A percentile compares a stretch with the other conserved stretches of the same genome.
Conservation (phyloP, 495 filamentous ascomycete species). For the Penicillium argentinense region DNA sequence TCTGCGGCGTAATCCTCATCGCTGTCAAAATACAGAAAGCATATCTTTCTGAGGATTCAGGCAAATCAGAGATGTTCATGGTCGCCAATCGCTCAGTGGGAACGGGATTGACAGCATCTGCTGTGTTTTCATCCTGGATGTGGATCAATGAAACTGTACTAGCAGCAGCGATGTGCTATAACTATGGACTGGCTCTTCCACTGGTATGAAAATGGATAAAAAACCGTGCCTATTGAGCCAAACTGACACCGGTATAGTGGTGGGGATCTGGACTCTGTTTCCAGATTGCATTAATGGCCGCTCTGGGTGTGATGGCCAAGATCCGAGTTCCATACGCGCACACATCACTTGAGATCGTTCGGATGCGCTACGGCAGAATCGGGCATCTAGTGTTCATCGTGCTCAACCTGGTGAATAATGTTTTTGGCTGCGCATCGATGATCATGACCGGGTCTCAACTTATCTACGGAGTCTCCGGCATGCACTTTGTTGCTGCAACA, state of each 20-base stretch:
- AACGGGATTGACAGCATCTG: slow-evolving; percentile 49
- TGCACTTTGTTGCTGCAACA: slow-evolving; percentile 43
- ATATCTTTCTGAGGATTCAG: slow-evolving; percentile 46
- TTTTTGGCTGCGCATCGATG: slow-evolving; percentile 47
- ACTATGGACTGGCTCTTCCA: slow-evolving; percentile 36
- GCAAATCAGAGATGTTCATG: slow-evolving; percentile 54
- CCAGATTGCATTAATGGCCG: slow-evolving; percentile 43
- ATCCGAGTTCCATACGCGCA: slow-evolving; percentile 55
- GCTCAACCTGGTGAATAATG: slow-evolving; percentile 53
- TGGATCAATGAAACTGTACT: slow-evolving; percentile 49
- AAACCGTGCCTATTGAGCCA: too few species aligned
- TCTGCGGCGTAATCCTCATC: slow-evolving; percentile 42
- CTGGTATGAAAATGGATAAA: slow-evolving; percentile 36
- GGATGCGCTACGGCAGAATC: slow-evolving; percentile 51
- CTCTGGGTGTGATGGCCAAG: slow-evolving; percentile 40
- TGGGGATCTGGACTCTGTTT: slow-evolving; percentile 42
- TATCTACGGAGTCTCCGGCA: slow-evolving; percentile 39
- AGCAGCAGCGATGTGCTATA: slow-evolving; percentile 39
- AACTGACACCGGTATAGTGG: slow-evolving; percentile 21
- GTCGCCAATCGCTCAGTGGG: slow-evolving; percentile 49
- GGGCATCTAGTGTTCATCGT: slow-evolving; percentile 52
- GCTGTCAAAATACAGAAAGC: slow-evolving; percentile 42
- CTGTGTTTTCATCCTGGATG: slow-evolving; percentile 51
- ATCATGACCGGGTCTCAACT: slow-evolving; percentile 38
- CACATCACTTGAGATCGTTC: slow-evolving; percentile 55